Evolutionary conservation across 257 asterid species (phyloP).

Genomic region (Coffea eugenioides): DNA sequence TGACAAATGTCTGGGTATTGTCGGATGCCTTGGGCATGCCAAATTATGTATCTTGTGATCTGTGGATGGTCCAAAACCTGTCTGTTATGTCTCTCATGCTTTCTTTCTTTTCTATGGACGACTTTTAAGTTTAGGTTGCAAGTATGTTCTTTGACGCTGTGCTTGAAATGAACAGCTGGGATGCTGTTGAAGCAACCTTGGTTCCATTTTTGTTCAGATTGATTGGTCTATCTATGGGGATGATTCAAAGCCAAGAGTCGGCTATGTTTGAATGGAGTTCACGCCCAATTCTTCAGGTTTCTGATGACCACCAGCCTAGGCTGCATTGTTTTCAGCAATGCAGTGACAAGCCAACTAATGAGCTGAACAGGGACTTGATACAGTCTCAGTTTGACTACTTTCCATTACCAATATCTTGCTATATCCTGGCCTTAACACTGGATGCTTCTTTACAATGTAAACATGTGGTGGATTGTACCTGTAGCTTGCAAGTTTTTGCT

Average conservation of each 20-base stretch:
- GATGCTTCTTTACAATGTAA: slow-evolving; percentile 51
- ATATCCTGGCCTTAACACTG: slow-evolving; percentile 54
- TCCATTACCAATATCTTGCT: slow-evolving; percentile 59
- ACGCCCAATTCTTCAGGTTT: slow-evolving; percentile 27
- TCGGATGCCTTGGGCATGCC: not conserved
- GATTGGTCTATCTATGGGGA: slow-evolving; percentile 67
- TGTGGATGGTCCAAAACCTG: slow-evolving; percentile 7
- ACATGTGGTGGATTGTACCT: slow-evolving; percentile 24
- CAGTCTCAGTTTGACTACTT: slow-evolving; percentile 41
- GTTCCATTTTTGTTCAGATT: slow-evolving; percentile 75
- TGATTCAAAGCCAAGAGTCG: slow-evolving; percentile 47
- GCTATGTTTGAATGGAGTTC: slow-evolving; percentile 55
- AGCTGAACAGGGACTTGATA: slow-evolving; percentile 25
- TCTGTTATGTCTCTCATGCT: slow-evolving; percentile 11
- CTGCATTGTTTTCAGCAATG: slow-evolving; percentile 27
- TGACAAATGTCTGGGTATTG: slow-evolving; percentile 10
- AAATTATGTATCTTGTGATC: slow-evolving; percentile 6
- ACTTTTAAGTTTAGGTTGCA: slow-evolving; percentile 51
- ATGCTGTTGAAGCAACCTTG: slow-evolving; percentile 56
- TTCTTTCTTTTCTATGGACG: slow-evolving; percentile 4
- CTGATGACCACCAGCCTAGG: slow-evolving; percentile 27
- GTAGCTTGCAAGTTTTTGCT: slow-evolving; percentile 40
- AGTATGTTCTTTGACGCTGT: slow-evolving; percentile 60
- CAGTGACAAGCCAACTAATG: slow-evolving; percentile 28
- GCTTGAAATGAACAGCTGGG: slow-evolving; percentile 68